Evolutionary conservation across 2,329 filamentous ascomycete genomes (phyloP), one percentile per base, ranked within the genome.

Genomic region (Sporothrix inflata): DNA sequence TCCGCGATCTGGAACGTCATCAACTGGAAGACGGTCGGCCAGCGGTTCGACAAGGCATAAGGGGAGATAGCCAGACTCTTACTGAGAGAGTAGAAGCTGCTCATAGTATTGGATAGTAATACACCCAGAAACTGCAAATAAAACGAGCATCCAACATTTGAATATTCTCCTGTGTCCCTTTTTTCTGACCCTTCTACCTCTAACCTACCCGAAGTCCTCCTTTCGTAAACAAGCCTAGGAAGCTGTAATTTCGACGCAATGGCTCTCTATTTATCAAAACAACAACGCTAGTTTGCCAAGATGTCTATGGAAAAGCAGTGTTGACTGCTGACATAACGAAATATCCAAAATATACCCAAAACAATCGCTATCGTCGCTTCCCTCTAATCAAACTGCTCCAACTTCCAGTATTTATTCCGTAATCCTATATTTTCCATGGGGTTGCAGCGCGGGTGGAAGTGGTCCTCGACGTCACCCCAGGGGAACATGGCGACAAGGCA

Each of bases 11-110:
- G 94, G 94, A 93, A 97, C 77, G 94, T 97, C 67, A 86, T 97
- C 82, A 97, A 97, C 90, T 98, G 94, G 94, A 94, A 94, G 88
- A 89, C 92, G 42, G 94, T 94, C 60, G 90, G 92, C 81, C 89
- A 91, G 86, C 89, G 93, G 76, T 94, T 93, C 79, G 74, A 74
- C 1, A 75, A 76, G 73, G 73, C 74, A n/a, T 76, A 73, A 66
- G 27, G 30, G 30, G 3, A 34, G 30, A 34, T 34, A 6, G 3
- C 30, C 6, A 6, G 30, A 34, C 30, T 3, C 30, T 3, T 6
- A 3, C 3, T 34, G 30, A 6, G 30, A 34, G 30, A 34, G 30
- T 34, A 3, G 30, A 34, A 60, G 49, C n/a, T 16, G 42, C 14
- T 19, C 42, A 34, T 34, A 1, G 42, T 12, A 19, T 19, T 47